Evolutionary conservation across 768 basidiomycete genomes (phyloP), one percentile per base, ranked within the genome.

Genomic region (Coprinopsis marcescibilis): DNA sequence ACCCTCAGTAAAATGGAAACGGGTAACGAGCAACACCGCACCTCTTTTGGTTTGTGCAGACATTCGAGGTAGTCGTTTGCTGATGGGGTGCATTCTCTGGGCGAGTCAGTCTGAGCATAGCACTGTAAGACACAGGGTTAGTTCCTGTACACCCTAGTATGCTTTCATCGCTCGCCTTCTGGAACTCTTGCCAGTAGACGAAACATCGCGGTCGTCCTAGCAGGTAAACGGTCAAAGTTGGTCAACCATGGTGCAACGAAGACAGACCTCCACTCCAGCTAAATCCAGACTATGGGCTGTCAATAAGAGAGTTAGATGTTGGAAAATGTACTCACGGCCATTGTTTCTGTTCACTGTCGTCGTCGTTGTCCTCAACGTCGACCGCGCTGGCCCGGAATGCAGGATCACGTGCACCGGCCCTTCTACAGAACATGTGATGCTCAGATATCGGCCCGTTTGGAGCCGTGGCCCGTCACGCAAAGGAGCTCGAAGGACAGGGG

Each of bases 51-150:
- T 59, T 84, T 81, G 62, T 95, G 92, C 48, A 97, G 67, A 64
- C 94, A 96, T 62, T 94, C 91, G 46, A 94, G 60, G 67, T 97
- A 97, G 65, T 95, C 93, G 52, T 85, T 86, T 42, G 78, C 78
- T 51, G 80, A 81, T 13, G 75, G 65, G 13, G 72, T 71, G 64
- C 94, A 97, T 57, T 85, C 71, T 40, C 65, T 64, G 0, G 93
- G 92, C 37, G 70, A 70, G 57, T 92, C 87, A 30, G 91, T 78
- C 48, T 77, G 72, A 4, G 85, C 83, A 61, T 94, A 96, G 67
- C 93, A 97, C 89, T 94, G 50, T 19, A 49, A 8, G 38, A 5
- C 14, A 14, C 8, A 20, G 24, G 34, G 12, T 20, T 30, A 19
- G 29, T 54, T 27, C 29, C 19, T 27, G 23, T 39, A n/a, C 25